Evolutionary conservation across 257 asterid genomes (phyloP), one percentile per base, ranked within the genome.

Genomic region (Solanum neorickii): DNA sequence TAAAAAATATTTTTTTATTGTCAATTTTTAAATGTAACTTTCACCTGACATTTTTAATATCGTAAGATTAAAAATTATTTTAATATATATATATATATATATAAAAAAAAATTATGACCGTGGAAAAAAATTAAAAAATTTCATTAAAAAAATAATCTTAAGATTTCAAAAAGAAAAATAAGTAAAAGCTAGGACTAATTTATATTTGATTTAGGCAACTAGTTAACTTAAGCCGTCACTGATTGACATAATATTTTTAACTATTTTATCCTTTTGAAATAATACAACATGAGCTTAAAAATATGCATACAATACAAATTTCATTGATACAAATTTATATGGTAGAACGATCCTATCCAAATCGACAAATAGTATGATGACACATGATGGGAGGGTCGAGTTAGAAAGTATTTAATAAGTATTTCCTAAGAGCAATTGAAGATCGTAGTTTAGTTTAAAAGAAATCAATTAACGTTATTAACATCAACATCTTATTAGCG

Each of bases 401-500:
- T 56, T 56, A 56, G 65, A 18, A 56, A 56, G 11, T 56, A 56
- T 18, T 56, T n/a, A 56, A 7, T 18, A 56, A 18, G 65, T 9
- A 16, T 52, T 52, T 16, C 23, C 23, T 21, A 56, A 56, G 4
- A 56, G 65, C 25, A 56, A 18, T 18, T 7, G 2, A 56, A 20
- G 0, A 56, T 3, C 18, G n/a, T 56, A 56, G 5, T 56, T 18
- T 20, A 18, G n/a, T 56, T 56, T 1, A 56, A 20, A 56, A 9
- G n/a, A 3, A 18, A 6, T 56, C 65, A 56, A 7, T 56, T 20
- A 56, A 56, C 25, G 2, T 18, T 7, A 18, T 52, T 4, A 16
- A 0, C 6, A 52, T 18, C 8, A 49, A 7, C 1, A 1, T 18
- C 0, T 18, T 18, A 16, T 52, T 18, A 3, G 0, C 10, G 4